Evolutionary conservation across 2,329 filamentous ascomycete genomes (phyloP), one percentile per base, ranked within the genome.

Genomic region (Aspergillus neoniger): DNA sequence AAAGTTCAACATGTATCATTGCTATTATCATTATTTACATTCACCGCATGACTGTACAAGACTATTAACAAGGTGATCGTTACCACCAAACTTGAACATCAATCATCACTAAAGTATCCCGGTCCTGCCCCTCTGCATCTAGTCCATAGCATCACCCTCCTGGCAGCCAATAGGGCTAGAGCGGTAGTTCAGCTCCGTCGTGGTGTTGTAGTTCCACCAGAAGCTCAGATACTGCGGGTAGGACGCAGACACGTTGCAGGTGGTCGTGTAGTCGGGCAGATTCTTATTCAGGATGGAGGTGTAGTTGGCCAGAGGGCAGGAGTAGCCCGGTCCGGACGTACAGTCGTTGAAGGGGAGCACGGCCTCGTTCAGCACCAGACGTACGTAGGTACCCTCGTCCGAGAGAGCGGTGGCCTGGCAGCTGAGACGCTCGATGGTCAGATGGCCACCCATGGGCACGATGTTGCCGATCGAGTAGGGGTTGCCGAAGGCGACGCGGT

Each of bases 281-380:
- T 55, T 48, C n/a, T 55, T 52, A n/a, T 38, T 53, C 19, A 63
- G 49, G 38, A 63, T 60, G 12, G 44, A 41, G 4, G 63, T 59
- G 39, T 62, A 66, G 17, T 65, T 56, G 30, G 53, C 58, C 55
- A 67, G 52, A n/a, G 65, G 57, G 44, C 63, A 66, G 3, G 63
- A 63, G 48, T 64, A 67, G 9, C 64, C 64, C 12, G 65, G 64
- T 15, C 65, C 65, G 2, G 55, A 57, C n/a, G 63, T 61, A 38
- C 65, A 67, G 12, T 43, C 53, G 10, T 55, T 57, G 25, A 62
- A 63, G 4, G 63, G 64, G 5, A 69, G 60, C 0, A 70, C 67
- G 3, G 65, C 68, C 51, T 70, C 66, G 23, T 70, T 70, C 15
- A 69, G 57, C 1, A 68, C 60, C 3, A 68, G 30, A 5, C 67